Base-by-base conservation (phyloP, 2,329 filamentous ascomycete genomes). In the Aspergillus felis region DNA sequence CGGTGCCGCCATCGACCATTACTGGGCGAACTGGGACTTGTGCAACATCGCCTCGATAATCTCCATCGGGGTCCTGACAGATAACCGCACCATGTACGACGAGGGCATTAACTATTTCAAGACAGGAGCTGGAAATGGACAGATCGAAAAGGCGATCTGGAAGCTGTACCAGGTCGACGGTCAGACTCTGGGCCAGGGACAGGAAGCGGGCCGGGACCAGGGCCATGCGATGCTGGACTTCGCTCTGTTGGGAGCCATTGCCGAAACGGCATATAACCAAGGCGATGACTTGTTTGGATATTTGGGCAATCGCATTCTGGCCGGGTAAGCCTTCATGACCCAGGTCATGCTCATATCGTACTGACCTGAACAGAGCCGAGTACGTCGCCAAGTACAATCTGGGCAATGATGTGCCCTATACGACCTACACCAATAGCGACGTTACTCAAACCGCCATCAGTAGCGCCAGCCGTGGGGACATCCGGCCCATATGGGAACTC, bases 11-110 rank as follows among this genome's bases (percentile, higher is more conserved):
- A 35, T 57, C 24, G 64, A 74, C 47, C 72, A 76, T 52, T 79
- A 76, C 61, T 76, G 67, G 60, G 74, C 76, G 1, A 79, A 79
- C 54, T 81, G 78, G 78, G 78, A 80, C 55, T 63, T 78, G 4
- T 76, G 72, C 62, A 79, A 79, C 42, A 68, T 80, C 28, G 74
- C 74, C 2, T 71, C 73, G 1, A 65, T 76, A 28, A 64, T 75
- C 20, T 71, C 78, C 0, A 78, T 79, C 56, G 78, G 77, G 0
- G 70, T 80, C 1, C 67, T 78, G 7, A 69, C 70, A 1, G 77
- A 80, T 38, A 79, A 81, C 53, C 46, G 58, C 28, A 78, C 76
- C 2, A 75, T 76, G 57, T 76, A 69, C 53, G 57, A 78, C 12
- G 65, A 75, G 38, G 77, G 69, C 0, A 59, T 78, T 8, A 56